A percentile compares a stretch with the other conserved stretches of the same genome.
Evolutionary conservation across 129 eudicot genomes (phyloP).

Genomic region (Saposhnikovia divaricata): DNA sequence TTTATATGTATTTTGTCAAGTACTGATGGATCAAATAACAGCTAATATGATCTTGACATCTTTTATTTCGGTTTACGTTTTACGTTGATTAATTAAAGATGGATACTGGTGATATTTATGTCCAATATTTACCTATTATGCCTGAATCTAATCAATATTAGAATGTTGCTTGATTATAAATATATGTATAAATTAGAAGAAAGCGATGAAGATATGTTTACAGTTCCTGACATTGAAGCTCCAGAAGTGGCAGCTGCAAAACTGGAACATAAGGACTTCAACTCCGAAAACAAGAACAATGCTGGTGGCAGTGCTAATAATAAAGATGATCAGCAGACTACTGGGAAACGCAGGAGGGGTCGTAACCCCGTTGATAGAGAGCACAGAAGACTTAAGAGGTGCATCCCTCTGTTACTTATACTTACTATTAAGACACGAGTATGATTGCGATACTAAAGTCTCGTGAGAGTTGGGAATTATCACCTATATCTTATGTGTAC

Average conservation of each 20-base stretch:
- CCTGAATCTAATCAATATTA: not conserved
- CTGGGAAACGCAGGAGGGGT: slow-evolving; percentile 13
- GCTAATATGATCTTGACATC: too few species aligned
- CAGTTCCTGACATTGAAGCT: slow-evolving; percentile 18
- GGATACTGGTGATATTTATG: not conserved
- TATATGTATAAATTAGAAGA: slow-evolving; percentile 10
- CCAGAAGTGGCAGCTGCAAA: not conserved
- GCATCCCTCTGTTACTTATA: not conserved
- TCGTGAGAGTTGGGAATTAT: too few species aligned
- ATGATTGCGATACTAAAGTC: not conserved
- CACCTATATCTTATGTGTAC: too few species aligned
- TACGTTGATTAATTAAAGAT: not conserved
- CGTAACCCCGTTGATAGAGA: slow-evolving; percentile 18
- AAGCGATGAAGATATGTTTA: slow-evolving; percentile 20
- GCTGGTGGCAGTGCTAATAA: not conserved
- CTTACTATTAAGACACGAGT: not conserved
- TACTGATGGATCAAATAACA: not conserved
- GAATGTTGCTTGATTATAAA: not conserved
- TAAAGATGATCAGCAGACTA: slow-evolving; percentile 12
- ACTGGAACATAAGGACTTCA: slow-evolving; percentile 2
- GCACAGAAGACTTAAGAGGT: slow-evolving; percentile 19
- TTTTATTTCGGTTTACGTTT: not conserved
- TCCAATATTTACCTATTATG: not conserved
- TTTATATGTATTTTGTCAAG: not conserved
- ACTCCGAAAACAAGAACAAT: not conserved